Evolutionary conservation across 495 filamentous ascomycete genomes (phyloP).

Genomic region (Chaetomium fimeti): DNA sequence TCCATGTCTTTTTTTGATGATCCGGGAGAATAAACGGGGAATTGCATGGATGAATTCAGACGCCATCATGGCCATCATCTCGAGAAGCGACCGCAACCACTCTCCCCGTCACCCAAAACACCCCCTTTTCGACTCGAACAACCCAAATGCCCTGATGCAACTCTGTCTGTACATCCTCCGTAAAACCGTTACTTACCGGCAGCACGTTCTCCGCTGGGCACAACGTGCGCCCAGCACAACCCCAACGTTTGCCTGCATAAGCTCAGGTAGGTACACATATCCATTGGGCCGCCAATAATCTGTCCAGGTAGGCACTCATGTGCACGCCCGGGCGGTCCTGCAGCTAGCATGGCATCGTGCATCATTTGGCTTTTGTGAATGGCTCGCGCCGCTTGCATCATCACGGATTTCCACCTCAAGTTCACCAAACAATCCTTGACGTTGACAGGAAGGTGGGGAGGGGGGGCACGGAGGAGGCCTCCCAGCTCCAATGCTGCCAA

Average conservation of each 20-base stretch:
- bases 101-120: no score
- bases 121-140: no score
- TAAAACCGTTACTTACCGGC: no score
- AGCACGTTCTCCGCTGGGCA: neutral
- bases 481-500: neutral
- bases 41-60: neutral
- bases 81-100: no score
- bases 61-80: no score
- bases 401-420: neutral
- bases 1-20: neutral
- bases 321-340: neutral
- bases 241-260: no score
- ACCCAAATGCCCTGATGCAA: no score
- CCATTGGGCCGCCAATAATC: neutral
- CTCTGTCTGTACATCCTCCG: no score
- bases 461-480: slow-evolving; percentile 5
- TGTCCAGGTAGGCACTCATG: no score
- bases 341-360: slow-evolving; percentile 1
- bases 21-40: neutral
- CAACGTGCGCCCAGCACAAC: no score
- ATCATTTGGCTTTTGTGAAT: neutral
- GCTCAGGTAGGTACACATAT: no score
- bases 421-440: neutral
- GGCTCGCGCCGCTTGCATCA: neutral
- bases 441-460: neutral